phyloP scores from a whole-genome alignment of 805 yeast species.

The Danielia oregonensis region DNA sequence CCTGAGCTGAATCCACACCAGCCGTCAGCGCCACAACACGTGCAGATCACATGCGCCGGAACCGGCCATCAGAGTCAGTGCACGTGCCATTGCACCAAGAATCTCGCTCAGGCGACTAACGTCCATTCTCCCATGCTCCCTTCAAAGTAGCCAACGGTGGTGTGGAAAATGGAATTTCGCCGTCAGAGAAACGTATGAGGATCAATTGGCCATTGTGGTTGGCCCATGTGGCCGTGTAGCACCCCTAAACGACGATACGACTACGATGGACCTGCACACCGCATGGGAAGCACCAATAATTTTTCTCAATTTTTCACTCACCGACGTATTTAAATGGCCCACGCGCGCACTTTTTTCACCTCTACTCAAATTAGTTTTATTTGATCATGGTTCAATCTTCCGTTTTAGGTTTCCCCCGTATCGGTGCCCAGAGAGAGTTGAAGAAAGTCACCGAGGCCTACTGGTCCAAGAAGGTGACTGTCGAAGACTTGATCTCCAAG shows the following conservation, averaged over 20 bases:
- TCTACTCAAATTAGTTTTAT: not conserved
- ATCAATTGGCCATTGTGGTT: too few relatives aligned
- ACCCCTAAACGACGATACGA: too few relatives aligned
- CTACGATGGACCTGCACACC: too few relatives aligned
- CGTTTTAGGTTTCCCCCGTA: conserved; percentile 99
- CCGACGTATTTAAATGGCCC: conserved; percentile 2
- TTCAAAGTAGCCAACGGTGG: not conserved
- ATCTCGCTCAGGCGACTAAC: too few relatives aligned
- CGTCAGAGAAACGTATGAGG: too few relatives aligned
- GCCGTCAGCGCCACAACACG: too few relatives aligned
- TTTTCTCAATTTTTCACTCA: conserved; percentile 1
- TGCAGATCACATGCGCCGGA: conserved; percentile 1
- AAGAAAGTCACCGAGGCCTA: conserved; percentile 98
- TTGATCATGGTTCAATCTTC: conserved; percentile 87
- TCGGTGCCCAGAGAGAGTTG: conserved; percentile 98
- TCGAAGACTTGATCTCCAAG: conserved; percentile 82
- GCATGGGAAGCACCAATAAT: too few relatives aligned
- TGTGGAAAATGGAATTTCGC: too few relatives aligned
- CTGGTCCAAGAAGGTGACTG: conserved; percentile 93
- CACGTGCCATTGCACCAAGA: conserved; percentile 12
- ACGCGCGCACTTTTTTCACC: conserved; percentile 1
- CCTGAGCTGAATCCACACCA: too few relatives aligned
- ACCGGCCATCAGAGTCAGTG: conserved; percentile 9
- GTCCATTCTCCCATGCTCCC: too few relatives aligned
- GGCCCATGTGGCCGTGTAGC: too few relatives aligned